A percentile compares a stretch with the other conserved stretches of the same genome.
These are phyloP conservation scores for Scedosporium boydii DNA, from an alignment of 2,329 filamentous ascomycete species.

Conservation along the genomic window DNA sequence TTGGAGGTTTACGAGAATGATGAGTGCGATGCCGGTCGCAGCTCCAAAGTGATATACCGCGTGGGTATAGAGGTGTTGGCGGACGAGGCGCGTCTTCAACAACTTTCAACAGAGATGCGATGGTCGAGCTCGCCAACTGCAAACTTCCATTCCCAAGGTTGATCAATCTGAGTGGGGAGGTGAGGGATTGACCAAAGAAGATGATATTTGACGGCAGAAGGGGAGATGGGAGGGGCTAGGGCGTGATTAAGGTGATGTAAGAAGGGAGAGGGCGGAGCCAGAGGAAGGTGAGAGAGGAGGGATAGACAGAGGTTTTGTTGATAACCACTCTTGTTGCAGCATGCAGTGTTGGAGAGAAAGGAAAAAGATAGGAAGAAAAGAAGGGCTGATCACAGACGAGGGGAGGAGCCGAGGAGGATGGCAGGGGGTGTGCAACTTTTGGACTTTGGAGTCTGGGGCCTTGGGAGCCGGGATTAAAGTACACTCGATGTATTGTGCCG, in stretches of 20 bases:
- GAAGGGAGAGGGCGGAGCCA: neutral
- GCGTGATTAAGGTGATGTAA: neutral
- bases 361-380: neutral
- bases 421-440: neutral
- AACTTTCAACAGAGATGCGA: neutral
- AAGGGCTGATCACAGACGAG: conserved; percentile 1
- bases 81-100: neutral
- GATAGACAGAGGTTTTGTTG: conserved; percentile 2
- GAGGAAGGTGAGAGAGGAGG: neutral
- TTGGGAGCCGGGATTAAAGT: neutral
- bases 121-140: neutral
- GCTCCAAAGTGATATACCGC: neutral
- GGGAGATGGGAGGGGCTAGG: neutral
- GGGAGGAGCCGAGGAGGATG: neutral
- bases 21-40: neutral
- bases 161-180: neutral
- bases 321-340: neutral
- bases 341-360: neutral
- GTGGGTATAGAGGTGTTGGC: neutral
- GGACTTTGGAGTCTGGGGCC: neutral
- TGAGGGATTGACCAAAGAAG: neutral
- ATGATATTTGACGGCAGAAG: neutral
- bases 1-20: neutral
- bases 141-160: neutral
- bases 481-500: neutral